Evolutionary conservation across 495 filamentous ascomycete species (phyloP).

Genomic region (Beverwykella pulmonaria): DNA sequence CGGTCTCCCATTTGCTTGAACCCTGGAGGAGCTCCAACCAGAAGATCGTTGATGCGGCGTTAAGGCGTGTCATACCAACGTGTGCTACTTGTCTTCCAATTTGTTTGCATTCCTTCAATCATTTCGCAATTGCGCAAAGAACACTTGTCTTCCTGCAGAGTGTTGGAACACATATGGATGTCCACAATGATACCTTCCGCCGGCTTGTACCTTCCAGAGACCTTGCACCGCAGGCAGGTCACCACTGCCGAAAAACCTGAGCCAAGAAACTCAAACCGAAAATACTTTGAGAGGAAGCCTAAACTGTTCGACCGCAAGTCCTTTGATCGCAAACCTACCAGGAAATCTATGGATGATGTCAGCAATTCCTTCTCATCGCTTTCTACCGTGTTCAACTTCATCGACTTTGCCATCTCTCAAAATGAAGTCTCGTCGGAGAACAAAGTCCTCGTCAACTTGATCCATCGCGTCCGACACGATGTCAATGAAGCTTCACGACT

Average conservation of each 20-base stretch:
- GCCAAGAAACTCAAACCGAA: not conserved
- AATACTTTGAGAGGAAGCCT: slow-evolving; percentile 5
- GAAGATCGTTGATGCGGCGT: not conserved
- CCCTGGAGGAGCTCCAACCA: not conserved
- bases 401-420: slow-evolving; percentile 36
- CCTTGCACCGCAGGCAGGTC: slow-evolving; percentile 5
- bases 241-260: not conserved
- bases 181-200: slow-evolving; percentile 15
- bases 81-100: too few relatives aligned
- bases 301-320: slow-evolving; percentile 23
- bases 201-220: slow-evolving; percentile 19
- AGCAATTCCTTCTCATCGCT: slow-evolving; percentile 29
- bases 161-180: not conserved
- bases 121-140: not conserved
- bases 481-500: slow-evolving; percentile 40
- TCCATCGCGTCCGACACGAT: slow-evolving; percentile 40
- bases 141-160: not conserved
- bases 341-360: slow-evolving; percentile 12
- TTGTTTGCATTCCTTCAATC: not conserved
- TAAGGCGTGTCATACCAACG: not conserved
- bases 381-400: slow-evolving; percentile 39
- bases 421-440: slow-evolving; percentile 36
- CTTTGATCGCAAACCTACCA: slow-evolving; percentile 2
- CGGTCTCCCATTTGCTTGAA: not conserved
- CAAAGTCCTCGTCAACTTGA: slow-evolving; percentile 38